Base-by-base conservation (phyloP, 805 yeast genomes). In the Nakazawaea peltata region DNA sequence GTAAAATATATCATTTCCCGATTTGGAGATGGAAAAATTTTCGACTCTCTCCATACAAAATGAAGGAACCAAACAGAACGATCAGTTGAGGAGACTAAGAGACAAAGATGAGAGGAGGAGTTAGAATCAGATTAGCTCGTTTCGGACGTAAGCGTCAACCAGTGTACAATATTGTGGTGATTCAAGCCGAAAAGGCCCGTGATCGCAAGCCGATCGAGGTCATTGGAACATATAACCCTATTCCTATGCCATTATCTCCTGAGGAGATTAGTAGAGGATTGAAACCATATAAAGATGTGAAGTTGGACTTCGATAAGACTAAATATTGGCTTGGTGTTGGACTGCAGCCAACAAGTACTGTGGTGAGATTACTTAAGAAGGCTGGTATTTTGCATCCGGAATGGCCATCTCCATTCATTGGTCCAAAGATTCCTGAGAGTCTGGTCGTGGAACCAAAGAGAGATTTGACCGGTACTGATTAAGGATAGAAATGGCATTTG, bases 251-350 rank as follows among this genome's bases (percentile, higher is more conserved):
- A 21, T 56, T 79, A 37, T 67, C 81, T 0, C 73, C 77, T 16
- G 71, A 66, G 42, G 85, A 82, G 49, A 63, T 61, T 44, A 73
- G 68, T 26, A 54, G 53, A 15, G 83, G 81, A 9, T 53, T 58
- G 24, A 61, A 63, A 26, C 83, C 88, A 10, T 67, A 71, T 32
- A 90, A 92, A 55, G 87, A 87, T 46, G 73, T 90, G 27, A 71
- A 78, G 45, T 63, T 92, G 25, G 97, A 92, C 54, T 87, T 92
- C 53, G 76, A 77, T 44, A 75, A 96, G 49, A 76, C 95, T 4
- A 86, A 86, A 56, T 92, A 92, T 59, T 92, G 98, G 98, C 63
- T 92, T 24, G 95, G 96, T 49, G 95, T 86, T 14, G 98, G 98
- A 10, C 97, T 97, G 1, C 94, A 84, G 54, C 94, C 96, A 5